These are phyloP conservation scores for Nemania sp. DNA, from an alignment of 2,329 filamentous ascomycete species.

Conservation along the genomic window DNA sequence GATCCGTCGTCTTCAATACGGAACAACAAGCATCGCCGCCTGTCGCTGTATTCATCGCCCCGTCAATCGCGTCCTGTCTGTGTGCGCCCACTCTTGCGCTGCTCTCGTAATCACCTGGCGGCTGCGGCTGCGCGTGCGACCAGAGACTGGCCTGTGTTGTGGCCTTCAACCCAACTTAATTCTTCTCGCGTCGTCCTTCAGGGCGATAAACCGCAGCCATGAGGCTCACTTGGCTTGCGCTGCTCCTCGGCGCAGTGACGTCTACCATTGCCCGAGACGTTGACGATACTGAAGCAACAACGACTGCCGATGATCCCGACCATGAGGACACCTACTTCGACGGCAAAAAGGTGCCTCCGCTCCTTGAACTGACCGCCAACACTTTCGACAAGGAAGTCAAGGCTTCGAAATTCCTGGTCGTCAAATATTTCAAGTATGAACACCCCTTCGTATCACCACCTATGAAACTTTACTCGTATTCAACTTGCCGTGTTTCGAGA, in stretches of 20 bases:
- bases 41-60: background rate
- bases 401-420: slow-evolving; percentile 55
- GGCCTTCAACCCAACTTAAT: background rate
- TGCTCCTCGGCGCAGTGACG: slow-evolving; percentile 52
- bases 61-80: slow-evolving; percentile 2
- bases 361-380: slow-evolving; percentile 61
- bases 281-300: slow-evolving; percentile 44
- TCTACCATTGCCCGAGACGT: slow-evolving; percentile 44
- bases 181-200: slow-evolving; percentile 1
- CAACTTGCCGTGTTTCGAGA: background rate
- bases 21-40: slow-evolving; percentile 7
- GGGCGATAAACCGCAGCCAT: slow-evolving; percentile 39
- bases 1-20: slow-evolving; percentile 24
- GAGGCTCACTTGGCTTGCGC: slow-evolving; percentile 49
- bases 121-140: slow-evolving; percentile 3
- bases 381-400: slow-evolving; percentile 61
- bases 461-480: no score
- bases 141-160: slow-evolving; percentile 12
- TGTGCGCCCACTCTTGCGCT: slow-evolving; percentile 2
- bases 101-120: slow-evolving; percentile 4
- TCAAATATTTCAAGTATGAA: slow-evolving; percentile 70
- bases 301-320: slow-evolving; percentile 43
- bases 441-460: background rate
- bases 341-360: slow-evolving; percentile 65
- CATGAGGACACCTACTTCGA: slow-evolving; percentile 64